phyloP scores from a whole-genome alignment of 2,329 filamentous ascomycete species.

The Exserohilum rostratum region DNA sequence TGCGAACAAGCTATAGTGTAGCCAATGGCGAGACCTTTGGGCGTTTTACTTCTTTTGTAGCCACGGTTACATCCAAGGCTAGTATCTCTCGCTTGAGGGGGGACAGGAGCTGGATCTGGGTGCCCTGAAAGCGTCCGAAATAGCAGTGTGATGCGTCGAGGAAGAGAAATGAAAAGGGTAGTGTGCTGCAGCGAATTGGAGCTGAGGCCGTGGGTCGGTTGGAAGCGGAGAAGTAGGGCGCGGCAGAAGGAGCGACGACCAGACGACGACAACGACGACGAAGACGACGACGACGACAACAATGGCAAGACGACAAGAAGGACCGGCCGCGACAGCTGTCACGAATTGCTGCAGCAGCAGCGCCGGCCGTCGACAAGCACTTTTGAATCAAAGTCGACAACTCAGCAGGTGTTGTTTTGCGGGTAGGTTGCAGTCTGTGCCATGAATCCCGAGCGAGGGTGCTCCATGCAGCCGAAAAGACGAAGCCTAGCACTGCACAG shows the following conservation, averaged over 20 bases:
- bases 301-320: too few relatives aligned
- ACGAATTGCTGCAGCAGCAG: slow-evolving; percentile 20
- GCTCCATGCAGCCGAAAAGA: slow-evolving; percentile 35
- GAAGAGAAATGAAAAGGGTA: too few relatives aligned
- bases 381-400: slow-evolving; percentile 18
- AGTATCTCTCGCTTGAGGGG: slow-evolving; percentile 8
- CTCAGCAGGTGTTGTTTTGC: slow-evolving; percentile 29
- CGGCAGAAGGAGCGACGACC: slow-evolving; percentile 23
- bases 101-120: slow-evolving; percentile 3
- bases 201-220: too few relatives aligned
- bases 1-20: slow-evolving; percentile 22
- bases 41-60: slow-evolving; percentile 14
- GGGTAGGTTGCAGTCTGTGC: slow-evolving; percentile 36
- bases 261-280: too few relatives aligned
- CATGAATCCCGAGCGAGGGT: slow-evolving; percentile 37
- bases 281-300: too few relatives aligned
- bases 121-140: too few relatives aligned
- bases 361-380: slow-evolving; percentile 30
- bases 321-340: slow-evolving; percentile 24
- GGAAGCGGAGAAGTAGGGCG: too few relatives aligned
- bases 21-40: slow-evolving; percentile 25
- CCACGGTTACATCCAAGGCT: slow-evolving; percentile 4
- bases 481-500: slow-evolving; percentile 31
- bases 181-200: too few relatives aligned
- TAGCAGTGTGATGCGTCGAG: too few relatives aligned